Evolutionary conservation across 148 eudicot species (phyloP), one percentile per base, ranked within the genome.

Genomic region (Vaccinium corymbosum): DNA sequence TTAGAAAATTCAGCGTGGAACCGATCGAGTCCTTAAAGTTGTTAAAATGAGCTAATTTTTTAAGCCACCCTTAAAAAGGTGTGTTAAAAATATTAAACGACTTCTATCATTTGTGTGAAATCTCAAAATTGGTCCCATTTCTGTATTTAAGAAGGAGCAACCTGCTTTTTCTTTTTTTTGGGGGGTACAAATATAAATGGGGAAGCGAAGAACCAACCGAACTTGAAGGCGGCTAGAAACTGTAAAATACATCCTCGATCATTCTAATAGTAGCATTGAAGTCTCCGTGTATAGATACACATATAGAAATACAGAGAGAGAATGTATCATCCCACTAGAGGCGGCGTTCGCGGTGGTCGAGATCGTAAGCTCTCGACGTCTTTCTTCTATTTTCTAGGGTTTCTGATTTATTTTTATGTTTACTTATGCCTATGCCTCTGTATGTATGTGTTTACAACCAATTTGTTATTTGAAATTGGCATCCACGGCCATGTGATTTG

Each of bases 331-430:
- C 98, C 98, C 42, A 86, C 93, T 17, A 91, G 98, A 90, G 97
- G 98, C 77, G 98, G 98, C 25, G 98, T 96, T 86, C 98, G 98
- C 19, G 98, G 98, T 66, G 98, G 98, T 71, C 93, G 97, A 72
- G 98, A 96, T 92, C 98, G 98, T 96, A 92, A 90, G 97, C 61
- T 79, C 82, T 53, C 72, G 19, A 62, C 22, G 17, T 75, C 22
- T 83, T 53, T 57, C 25, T 55, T 53, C 46, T 74, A n/a, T 71
- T 76, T 64, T 53, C 38, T 83, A 82, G 80, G 79, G 84, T 87
- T 85, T 86, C 80, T 48, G 29, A 25, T 85, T 75, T 15, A 4
- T 3, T 68, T 66, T 12, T 13, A 6, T 12, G 3, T 81, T 32
- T 59, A 3, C 62, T 6, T 62, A 14, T 27, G 38, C 35, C 1